Evolutionary conservation across 345 rosid genomes (phyloP).

Genomic region (Moringa oleifera): DNA sequence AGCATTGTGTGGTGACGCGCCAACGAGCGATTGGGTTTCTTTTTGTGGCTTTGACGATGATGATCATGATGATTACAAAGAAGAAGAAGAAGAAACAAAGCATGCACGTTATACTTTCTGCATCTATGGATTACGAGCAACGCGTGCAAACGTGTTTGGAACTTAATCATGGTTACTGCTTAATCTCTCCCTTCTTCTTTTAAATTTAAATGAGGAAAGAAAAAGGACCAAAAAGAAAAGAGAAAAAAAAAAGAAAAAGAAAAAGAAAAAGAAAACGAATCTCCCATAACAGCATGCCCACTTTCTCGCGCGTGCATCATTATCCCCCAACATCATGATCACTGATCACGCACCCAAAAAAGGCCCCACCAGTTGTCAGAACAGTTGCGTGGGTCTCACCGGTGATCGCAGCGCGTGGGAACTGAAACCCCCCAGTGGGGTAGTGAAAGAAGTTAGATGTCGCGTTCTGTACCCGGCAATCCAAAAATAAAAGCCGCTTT

Average conservation of each 20-base stretch:
- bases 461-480: constrained; percentile 37
- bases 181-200: constrained; percentile 1
- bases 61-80: no score
- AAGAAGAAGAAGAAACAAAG: no score
- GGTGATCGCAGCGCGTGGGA: no score
- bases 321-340: background rate
- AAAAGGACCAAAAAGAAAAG: background rate
- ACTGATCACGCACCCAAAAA: background rate
- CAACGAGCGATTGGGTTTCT: constrained; percentile 4
- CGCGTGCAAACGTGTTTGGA: constrained; percentile 34
- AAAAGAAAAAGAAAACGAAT: background rate
- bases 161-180: constrained; percentile 29
- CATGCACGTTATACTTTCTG: constrained; percentile 7
- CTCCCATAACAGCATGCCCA: background rate
- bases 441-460: constrained; percentile 28
- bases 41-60: constrained; percentile 1
- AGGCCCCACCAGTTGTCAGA: no score
- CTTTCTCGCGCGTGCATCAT: constrained; percentile 16
- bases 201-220: no score
- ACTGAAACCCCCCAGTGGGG: no score
- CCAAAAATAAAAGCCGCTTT: constrained; percentile 46
- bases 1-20: constrained; percentile 17
- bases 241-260: background rate
- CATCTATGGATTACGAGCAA: constrained; percentile 15
- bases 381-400: no score